Evolutionary conservation across 352 stramenopile genomes (phyloP).

Genomic region (Globisporangium cederbergense): DNA sequence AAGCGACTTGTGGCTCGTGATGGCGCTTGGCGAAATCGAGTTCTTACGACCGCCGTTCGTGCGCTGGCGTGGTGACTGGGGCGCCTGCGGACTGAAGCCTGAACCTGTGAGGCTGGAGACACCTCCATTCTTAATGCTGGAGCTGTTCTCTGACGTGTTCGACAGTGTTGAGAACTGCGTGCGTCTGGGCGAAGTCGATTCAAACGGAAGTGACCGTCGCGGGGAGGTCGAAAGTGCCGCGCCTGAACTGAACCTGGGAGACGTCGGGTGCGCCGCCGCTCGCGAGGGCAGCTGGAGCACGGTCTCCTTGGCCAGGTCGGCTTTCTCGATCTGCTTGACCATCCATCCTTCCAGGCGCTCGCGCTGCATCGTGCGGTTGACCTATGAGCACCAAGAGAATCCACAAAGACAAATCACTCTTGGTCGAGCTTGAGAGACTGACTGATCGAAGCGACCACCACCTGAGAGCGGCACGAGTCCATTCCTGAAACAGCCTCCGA

Average conservation of each 20-base stretch:
- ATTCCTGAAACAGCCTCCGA: no score
- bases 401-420: background rate
- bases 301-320: constrained; percentile 61
- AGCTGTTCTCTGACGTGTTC: background rate
- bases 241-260: background rate
- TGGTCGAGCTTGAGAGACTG: no score
- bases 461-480: no score
- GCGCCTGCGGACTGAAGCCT: background rate
- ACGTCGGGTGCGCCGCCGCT: background rate
- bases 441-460: no score
- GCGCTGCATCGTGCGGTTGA: constrained; percentile 44
- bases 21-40: constrained; percentile 5
- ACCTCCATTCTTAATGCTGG: background rate
- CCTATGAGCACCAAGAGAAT: background rate
- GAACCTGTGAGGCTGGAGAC: background rate
- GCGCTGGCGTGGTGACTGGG: constrained; percentile 14
- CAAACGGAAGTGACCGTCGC: constrained; percentile 7
- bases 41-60: constrained; percentile 3
- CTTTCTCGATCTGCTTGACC: constrained; percentile 66
- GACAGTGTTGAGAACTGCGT: constrained; percentile 9
- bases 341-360: constrained; percentile 75
- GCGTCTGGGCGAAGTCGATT: constrained; percentile 14
- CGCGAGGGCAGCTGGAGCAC: constrained; percentile 49
- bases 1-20: background rate
- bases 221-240: constrained; percentile 11